phyloP scores from a whole-genome alignment of 768 basidiomycete species.

The Kwoniella shandongensis region DNA sequence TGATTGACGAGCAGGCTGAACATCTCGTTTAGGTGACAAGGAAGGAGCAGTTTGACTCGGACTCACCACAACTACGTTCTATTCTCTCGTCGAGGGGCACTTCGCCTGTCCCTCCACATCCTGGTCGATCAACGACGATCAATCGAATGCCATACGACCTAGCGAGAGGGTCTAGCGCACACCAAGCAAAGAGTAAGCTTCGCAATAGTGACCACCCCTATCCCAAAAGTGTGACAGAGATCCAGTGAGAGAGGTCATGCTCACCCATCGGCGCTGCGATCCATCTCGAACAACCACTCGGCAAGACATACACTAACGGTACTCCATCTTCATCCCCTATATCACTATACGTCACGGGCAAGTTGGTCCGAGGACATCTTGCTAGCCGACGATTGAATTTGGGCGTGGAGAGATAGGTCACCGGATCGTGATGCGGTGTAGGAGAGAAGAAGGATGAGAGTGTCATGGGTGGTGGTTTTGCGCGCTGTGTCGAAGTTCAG shows the following conservation, averaged over 20 bases:
- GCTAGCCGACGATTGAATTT: conserved; percentile 35
- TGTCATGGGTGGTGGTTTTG: background rate
- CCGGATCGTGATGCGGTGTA: conserved; percentile 31
- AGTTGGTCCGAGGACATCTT: conserved; percentile 37
- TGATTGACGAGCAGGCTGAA: too few relatives aligned
- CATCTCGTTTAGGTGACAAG: background rate
- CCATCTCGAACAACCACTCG: conserved; percentile 44
- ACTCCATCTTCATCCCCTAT: conserved; percentile 43
- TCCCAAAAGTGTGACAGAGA: background rate
- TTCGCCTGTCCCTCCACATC: conserved; percentile 36
- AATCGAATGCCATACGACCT: conserved; percentile 36
- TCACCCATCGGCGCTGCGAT: conserved; percentile 40
- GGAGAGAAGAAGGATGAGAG: conserved; percentile 1
- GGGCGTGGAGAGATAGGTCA: conserved; percentile 26
- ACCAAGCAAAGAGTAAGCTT: background rate
- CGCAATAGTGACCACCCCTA: background rate
- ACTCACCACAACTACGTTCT: conserved; percentile 36
- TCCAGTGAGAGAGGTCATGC: background rate
- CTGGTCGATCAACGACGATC: conserved; percentile 47
- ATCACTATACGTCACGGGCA: conserved; percentile 40
- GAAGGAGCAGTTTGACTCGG: background rate
- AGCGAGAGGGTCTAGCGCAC: conserved; percentile 36
- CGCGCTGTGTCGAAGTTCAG: background rate
- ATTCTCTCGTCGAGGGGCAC: conserved; percentile 39
- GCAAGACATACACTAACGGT: conserved; percentile 37